A percentile compares a stretch with the other conserved stretches of the same genome.
phyloP scores from a whole-genome alignment of 768 basidiomycete species.

The Daedaleopsis nitida region DNA sequence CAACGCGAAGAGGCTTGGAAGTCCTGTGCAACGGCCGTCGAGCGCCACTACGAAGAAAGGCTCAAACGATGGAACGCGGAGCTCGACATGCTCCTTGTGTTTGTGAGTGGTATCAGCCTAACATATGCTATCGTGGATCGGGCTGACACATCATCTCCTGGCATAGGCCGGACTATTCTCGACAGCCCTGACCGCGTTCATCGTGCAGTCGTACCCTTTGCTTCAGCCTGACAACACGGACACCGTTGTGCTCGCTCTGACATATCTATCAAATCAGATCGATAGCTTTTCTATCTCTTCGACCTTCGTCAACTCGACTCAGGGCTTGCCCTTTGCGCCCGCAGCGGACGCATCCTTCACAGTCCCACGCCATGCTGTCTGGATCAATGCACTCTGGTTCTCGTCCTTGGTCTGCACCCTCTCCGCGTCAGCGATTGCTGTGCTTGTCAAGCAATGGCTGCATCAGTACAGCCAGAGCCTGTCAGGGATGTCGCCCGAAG shows the following conservation, averaged over 20 bases:
- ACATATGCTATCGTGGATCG: too few species aligned
- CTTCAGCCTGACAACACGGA: constrained; percentile 9
- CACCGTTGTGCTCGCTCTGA: constrained; percentile 8
- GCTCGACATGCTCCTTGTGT: constrained; percentile 19
- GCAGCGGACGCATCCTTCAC: not conserved
- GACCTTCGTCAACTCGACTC: not conserved
- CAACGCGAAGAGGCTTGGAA: constrained; percentile 14
- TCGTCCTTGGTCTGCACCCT: constrained; percentile 25
- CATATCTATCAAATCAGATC: constrained; percentile 12
- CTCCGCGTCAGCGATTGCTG: constrained; percentile 24
- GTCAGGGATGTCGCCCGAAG: constrained; percentile 19
- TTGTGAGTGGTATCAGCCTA: constrained; percentile 6
- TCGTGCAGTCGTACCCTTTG: constrained; percentile 12
- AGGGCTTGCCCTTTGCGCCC: not conserved
- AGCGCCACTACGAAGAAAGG: constrained; percentile 9
- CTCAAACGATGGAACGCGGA: constrained; percentile 18
- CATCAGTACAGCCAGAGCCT: constrained; percentile 16
- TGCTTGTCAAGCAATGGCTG: constrained; percentile 31
- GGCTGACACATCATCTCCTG: too few species aligned
- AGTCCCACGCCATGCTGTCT: constrained; percentile 6
- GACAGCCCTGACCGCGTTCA: constrained; percentile 19
- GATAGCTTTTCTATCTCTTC: not conserved
- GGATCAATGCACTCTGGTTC: constrained; percentile 29
- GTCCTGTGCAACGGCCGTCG: constrained; percentile 8
- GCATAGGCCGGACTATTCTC: constrained; percentile 22